Base-by-base conservation (phyloP, 352 stramenopile species). In the Globisporangium viniferum region DNA sequence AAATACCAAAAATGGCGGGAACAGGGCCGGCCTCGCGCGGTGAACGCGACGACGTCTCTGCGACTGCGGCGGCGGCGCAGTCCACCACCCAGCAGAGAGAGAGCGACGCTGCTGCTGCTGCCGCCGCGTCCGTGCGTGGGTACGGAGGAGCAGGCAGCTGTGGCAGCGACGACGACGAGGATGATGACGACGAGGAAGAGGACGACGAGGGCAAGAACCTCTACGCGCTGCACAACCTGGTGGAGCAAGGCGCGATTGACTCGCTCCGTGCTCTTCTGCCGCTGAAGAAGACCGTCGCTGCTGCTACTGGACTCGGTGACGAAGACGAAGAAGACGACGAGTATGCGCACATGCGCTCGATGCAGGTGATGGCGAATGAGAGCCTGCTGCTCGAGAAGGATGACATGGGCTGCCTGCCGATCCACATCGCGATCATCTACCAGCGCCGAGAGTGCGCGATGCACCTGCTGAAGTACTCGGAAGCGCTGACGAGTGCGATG, bases 321-420 rank as follows among this genome's bases (percentile, higher is more conserved):
- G 18, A 35, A 8, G 70, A 48, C 0, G 66, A 48, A 6, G 55
- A 56, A 27, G 61, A 33, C 31, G 66, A 60, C 9, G 31, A 62
- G 33, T 39, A 15, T 64, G 68, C 39, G 57, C 51, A 9, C 69
- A 70, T 44, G 51, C 70, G 62, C 44, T 69, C 69, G 24, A 72
- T 84, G 64, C 69, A 72, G 20, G 74, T 89, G 55, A 72, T 92
- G 41, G 77, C 77, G 12, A 71, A 65, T 22, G 85, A 93, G 70
- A 78, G 78, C 48, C 72, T 61, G 66, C 73, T 94, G 39, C 74
- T 91, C 27, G 86, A 94, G 59, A 91, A 90, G 64, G 90, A 97
- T 70, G 81, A 92, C 58, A 91, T 90, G 79, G 88, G 88, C 24
- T 93, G 89, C 59, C 78, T 94, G 44, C 86, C 90, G 8, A 65